Evolutionary conservation across 148 eudicot genomes (phyloP).

Genomic region (Rhododendron vialii): DNA sequence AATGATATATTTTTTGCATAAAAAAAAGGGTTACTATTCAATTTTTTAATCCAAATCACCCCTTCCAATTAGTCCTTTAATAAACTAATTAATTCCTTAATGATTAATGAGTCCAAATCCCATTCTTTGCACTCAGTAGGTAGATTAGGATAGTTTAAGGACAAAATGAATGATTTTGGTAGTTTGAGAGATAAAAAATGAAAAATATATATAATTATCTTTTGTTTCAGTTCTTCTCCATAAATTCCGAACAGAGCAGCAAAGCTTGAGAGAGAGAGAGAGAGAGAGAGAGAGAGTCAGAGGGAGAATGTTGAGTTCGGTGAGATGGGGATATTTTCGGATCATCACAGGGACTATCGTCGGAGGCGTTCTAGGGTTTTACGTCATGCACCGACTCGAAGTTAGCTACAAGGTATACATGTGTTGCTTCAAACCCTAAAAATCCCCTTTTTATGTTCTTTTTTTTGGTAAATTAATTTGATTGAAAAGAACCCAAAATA

Average conservation of each 20-base stretch:
- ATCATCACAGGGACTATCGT: slow-evolving; percentile 44
- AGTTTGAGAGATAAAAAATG: too few species aligned
- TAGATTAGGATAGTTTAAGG: too few species aligned
- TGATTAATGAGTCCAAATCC: too few species aligned
- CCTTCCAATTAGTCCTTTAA: too few species aligned
- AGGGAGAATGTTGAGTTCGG: slow-evolving; percentile 12
- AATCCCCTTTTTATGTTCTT: background rate
- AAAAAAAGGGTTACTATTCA: too few species aligned
- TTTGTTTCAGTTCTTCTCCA: too few species aligned
- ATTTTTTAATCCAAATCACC: too few species aligned
- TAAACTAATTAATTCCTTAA: too few species aligned
- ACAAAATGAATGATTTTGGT: too few species aligned
- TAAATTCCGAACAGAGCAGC: background rate
- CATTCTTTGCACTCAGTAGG: too few species aligned
- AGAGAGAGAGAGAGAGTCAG: background rate
- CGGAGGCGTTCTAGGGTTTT: slow-evolving; percentile 49
- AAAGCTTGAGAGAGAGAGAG: background rate
- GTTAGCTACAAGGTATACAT: slow-evolving; percentile 38
- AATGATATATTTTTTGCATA: too few species aligned
- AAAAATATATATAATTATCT: too few species aligned
- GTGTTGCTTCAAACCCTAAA: background rate
- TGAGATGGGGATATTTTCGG: slow-evolving; percentile 44
- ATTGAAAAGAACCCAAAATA: background rate
- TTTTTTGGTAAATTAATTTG: background rate
- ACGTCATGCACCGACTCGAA: slow-evolving; percentile 49